Evolutionary conservation across 805 yeast species (phyloP), one percentile per base, ranked within the genome.

Genomic region (Yarrowia phangngaensis): DNA sequence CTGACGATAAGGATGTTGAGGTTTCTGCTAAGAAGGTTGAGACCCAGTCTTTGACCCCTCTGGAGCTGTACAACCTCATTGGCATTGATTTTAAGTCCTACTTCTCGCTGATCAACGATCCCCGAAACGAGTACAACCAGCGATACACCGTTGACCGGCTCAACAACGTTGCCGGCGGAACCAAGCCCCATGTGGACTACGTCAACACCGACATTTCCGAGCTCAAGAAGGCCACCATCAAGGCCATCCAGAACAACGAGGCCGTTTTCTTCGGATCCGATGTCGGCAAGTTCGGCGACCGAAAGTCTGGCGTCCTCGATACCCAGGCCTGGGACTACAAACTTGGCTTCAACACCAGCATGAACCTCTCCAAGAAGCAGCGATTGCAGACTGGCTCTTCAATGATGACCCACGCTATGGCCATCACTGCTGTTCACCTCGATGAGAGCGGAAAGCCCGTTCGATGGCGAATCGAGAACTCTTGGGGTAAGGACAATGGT

Each of bases 321-420:
- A 66, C 77, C 15, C 73, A 75, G 30, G 72, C 82, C 15, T 86
- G 79, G 77, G 80, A 82, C 58, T 84, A 78, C 65, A 68, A 75
- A 54, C 64, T 79, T 50, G 61, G 60, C 5, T 57, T 58, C 52
- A 56, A 56, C 52, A 58, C 59, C 28, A 63, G 70, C 47, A 66
- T 74, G 58, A 69, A 74, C 46, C 70, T 75, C 58, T 53, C 63
- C 43, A 86, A 87, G 69, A 78, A 78, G 15, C 81, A 86, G 41
- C 71, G 95, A 54, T 79, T 87, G 53, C 66, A 71, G 52, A 80
- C 82, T 55, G 79, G 78, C 51, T 79, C 85, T 55, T 80, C 88
- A 17, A 68, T 78, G 55, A 84, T 86, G 94, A 86, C 94, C 12
- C 95, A 86, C 60, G 95, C 95, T 27, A 86, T 86, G 95, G 73